Percentiles rank a stretch among this genome's conserved stretches.
Evolutionary conservation across 2,329 filamentous ascomycete species (phyloP).

Genomic region (Saccharata proteae): DNA sequence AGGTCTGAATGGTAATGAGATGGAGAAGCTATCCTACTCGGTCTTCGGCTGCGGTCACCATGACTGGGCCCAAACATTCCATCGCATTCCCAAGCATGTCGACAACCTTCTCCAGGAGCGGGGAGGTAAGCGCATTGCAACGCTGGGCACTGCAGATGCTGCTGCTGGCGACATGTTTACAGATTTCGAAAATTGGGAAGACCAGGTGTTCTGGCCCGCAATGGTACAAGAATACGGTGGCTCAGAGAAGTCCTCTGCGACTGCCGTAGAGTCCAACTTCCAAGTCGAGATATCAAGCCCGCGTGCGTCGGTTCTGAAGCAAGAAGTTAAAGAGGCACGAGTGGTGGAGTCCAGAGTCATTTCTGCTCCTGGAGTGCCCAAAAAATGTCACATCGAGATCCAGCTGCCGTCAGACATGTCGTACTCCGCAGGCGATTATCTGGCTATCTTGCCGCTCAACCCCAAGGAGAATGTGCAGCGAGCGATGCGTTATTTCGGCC

Average conservation of each 20-base stretch:
- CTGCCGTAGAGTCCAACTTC: constrained; percentile 16
- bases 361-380: constrained; percentile 14
- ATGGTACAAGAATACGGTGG: constrained; percentile 20
- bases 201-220: constrained; percentile 25
- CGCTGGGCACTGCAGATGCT: constrained; percentile 24
- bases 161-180: constrained; percentile 28
- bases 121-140: constrained; percentile 20
- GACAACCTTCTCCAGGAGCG: constrained; percentile 18
- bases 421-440: constrained; percentile 65
- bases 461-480: constrained; percentile 48
- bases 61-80: constrained; percentile 32
- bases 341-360: constrained; percentile 22
- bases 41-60: constrained; percentile 31
- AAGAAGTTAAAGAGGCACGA: constrained; percentile 24
- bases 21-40: constrained; percentile 24
- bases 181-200: constrained; percentile 30
- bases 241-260: constrained; percentile 5
- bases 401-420: constrained; percentile 33
- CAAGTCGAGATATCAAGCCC: constrained; percentile 22
- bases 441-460: constrained; percentile 63
- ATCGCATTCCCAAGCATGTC: constrained; percentile 27
- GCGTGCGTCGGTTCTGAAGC: constrained; percentile 22
- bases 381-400: constrained; percentile 16
- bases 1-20: constrained; percentile 15
- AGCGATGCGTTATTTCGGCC: constrained; percentile 50